These are phyloP conservation scores for Penicillium arizonense DNA, from an alignment of 495 filamentous ascomycete genomes.

Conservation along the genomic window DNA sequence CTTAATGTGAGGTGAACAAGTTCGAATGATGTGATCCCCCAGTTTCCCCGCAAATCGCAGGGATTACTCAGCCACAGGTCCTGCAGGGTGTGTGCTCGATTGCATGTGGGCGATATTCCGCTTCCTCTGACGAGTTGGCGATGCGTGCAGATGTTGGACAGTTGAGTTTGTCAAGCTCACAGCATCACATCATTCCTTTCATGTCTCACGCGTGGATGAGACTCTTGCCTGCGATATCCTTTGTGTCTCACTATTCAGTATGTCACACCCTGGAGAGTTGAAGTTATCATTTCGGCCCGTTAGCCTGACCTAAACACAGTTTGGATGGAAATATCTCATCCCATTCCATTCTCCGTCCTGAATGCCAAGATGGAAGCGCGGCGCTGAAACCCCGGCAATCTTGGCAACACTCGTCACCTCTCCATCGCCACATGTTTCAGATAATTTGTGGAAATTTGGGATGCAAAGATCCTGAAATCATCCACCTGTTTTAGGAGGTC, in stretches of 20 bases:
- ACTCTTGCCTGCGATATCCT: too few species aligned
- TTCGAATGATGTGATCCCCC: too few species aligned
- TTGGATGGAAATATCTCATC: conserved; percentile 8
- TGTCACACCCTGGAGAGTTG: too few species aligned
- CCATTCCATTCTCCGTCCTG: background rate
- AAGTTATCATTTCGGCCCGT: too few species aligned
- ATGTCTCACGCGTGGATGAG: too few species aligned
- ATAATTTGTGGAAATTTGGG: conserved; percentile 12
- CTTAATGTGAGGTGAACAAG: too few species aligned
- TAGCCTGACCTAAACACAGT: too few species aligned
- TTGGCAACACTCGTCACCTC: conserved; percentile 4
- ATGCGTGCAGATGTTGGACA: too few species aligned
- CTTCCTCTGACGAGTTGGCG: too few species aligned
- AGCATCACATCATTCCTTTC: too few species aligned
- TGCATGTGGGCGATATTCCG: background rate
- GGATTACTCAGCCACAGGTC: background rate
- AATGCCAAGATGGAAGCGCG: conserved; percentile 8
- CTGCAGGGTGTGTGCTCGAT: background rate
- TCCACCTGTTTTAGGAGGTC: background rate
- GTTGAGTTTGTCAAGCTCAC: too few species aligned
- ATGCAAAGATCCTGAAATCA: background rate
- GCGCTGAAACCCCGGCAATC: conserved; percentile 4
- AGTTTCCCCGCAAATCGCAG: conserved; percentile 5
- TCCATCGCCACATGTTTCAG: background rate
- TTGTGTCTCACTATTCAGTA: too few species aligned